Evolutionary conservation across 2,329 filamentous ascomycete genomes (phyloP).

Genomic region (Colletotrichum nymphaeae): DNA sequence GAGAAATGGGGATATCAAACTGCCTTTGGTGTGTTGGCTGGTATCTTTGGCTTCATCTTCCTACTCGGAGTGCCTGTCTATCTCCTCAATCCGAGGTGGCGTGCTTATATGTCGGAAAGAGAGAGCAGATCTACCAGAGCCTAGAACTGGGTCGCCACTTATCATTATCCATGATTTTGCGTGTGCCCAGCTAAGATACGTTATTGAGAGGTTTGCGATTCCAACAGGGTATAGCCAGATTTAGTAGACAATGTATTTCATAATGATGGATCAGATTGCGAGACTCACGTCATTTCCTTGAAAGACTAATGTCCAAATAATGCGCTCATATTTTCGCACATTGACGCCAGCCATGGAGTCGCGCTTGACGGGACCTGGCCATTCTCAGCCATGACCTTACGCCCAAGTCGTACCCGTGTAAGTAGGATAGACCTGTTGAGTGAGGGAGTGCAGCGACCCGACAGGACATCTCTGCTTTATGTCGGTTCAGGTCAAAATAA

Average conservation of each 20-base stretch:
- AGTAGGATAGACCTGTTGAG: too few species aligned
- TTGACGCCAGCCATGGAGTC: not conserved
- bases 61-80: slow-evolving; percentile 39
- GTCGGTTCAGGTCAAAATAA: too few species aligned
- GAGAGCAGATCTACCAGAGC: not conserved
- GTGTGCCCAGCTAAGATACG: not conserved
- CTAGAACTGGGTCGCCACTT: not conserved
- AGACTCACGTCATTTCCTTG: not conserved
- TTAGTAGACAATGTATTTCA: not conserved
- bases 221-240: not conserved
- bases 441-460: too few species aligned
- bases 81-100: slow-evolving; percentile 37
- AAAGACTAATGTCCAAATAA: not conserved
- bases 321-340: not conserved
- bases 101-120: slow-evolving; percentile 13
- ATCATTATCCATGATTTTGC: not conserved
- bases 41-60: slow-evolving; percentile 37
- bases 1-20: slow-evolving; percentile 33
- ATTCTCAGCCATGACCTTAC: too few species aligned
- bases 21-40: slow-evolving; percentile 38
- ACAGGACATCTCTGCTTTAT: too few species aligned
- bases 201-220: not conserved
- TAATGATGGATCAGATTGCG: not conserved
- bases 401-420: too few species aligned
- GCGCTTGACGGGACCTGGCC: too few species aligned